These are phyloP conservation scores for Parastagonospora nodorum DNA, from an alignment of 2,329 filamentous ascomycete species.

Conservation along the genomic window DNA sequence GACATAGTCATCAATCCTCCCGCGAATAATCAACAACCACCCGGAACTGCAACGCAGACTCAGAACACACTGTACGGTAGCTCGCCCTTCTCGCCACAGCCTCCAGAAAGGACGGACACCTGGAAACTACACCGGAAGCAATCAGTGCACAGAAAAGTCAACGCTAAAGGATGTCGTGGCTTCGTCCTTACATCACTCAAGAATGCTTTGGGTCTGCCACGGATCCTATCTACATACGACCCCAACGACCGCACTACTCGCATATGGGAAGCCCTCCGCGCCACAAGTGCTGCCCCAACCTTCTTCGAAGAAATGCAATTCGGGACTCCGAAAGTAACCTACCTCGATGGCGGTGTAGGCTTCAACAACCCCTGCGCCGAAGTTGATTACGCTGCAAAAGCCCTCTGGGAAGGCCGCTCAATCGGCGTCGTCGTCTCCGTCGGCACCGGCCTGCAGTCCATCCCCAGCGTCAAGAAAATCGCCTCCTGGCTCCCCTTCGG, in stretches of 20 bases:
- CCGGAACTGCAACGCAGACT: neutral
- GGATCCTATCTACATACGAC: constrained; percentile 46
- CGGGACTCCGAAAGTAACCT: constrained; percentile 52
- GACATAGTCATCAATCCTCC: constrained; percentile 2
- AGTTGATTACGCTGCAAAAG: constrained; percentile 55
- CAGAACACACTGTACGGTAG: constrained; percentile 10
- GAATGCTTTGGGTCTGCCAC: constrained; percentile 44
- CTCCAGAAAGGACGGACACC: constrained; percentile 25
- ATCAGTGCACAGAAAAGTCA: constrained; percentile 42
- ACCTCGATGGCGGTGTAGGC: constrained; percentile 56
- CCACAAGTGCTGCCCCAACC: constrained; percentile 56
- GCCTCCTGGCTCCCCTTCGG: constrained; percentile 47
- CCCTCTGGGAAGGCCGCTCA: constrained; percentile 43
- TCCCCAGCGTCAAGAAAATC: constrained; percentile 44
- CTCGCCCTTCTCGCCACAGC: constrained; percentile 20
- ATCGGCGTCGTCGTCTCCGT: constrained; percentile 49
- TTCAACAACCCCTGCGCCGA: constrained; percentile 59
- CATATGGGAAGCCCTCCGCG: constrained; percentile 59
- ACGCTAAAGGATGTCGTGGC: constrained; percentile 42
- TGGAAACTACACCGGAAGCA: constrained; percentile 42
- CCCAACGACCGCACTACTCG: constrained; percentile 45
- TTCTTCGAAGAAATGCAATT: constrained; percentile 61
- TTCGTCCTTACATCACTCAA: constrained; percentile 48
- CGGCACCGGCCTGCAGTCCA: constrained; percentile 46
- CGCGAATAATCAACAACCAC: neutral